A percentile compares a stretch with the other conserved stretches of the same genome.
Conservation (phyloP, 208 protist species). For the Crithidia bombi region DNA sequence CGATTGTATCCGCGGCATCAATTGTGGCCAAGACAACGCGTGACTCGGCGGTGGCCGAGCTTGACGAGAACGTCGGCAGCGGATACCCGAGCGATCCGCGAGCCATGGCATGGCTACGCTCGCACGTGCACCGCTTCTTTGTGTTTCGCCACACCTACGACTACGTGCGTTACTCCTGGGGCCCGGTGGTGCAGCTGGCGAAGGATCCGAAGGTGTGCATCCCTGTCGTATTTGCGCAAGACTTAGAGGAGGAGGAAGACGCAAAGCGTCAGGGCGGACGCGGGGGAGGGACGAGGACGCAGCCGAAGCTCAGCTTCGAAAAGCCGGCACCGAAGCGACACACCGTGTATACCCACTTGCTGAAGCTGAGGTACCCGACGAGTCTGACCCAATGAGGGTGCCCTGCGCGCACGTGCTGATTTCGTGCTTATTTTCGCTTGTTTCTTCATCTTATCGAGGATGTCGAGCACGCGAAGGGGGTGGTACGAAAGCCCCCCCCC, state of each 20-base stretch:
- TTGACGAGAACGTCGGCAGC: constrained; percentile 70
- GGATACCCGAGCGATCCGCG: constrained; percentile 87
- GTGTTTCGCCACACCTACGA: constrained; percentile 47
- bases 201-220: constrained; percentile 59
- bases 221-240: constrained; percentile 68
- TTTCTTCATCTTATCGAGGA: too few relatives aligned
- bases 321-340: constrained; percentile 65
- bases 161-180: constrained; percentile 85
- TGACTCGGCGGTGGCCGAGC: constrained; percentile 47
- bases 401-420: not conserved
- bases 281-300: constrained; percentile 28
- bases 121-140: constrained; percentile 82
- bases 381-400: constrained; percentile 22
- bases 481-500: too few relatives aligned
- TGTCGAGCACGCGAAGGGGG: not conserved
- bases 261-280: constrained; percentile 19
- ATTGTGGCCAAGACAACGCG: constrained; percentile 93
- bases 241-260: constrained; percentile 50
- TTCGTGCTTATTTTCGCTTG: not conserved
- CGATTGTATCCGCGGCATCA: constrained; percentile 92
- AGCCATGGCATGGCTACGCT: constrained; percentile 68
- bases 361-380: constrained; percentile 41
- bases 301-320: constrained; percentile 60
- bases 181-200: constrained; percentile 62
- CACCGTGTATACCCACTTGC: constrained; percentile 61